Base-by-base conservation (phyloP, 1,139 yeast species). In the Saccharomyces hybrid region DNA sequence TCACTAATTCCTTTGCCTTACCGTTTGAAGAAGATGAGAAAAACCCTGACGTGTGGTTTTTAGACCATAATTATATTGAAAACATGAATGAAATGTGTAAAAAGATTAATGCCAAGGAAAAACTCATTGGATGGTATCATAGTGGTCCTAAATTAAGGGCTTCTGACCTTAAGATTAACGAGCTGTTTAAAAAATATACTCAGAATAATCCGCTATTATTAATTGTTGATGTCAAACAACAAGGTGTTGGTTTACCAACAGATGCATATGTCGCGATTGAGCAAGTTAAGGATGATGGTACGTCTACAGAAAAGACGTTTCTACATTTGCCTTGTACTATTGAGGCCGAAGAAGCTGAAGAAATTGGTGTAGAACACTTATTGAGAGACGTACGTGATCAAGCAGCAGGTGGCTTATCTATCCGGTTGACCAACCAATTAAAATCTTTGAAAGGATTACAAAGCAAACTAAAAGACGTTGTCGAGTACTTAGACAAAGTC, bases 281-380 rank as follows among this genome's bases (percentile, higher is more conserved):
- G 66, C 99, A 93, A 73, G 88, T 93, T 59, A 91, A 90, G 69
- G 95, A 90, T 65, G 98, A 91, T 71, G 99, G 99, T n/a, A 82
- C 96, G 1, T 83, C 93, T 3, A 88, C 96, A 3, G 96, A 90
- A 67, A 85, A 85, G 72, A 91, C 98, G 1, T 93, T 93, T 74
- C 83, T 89, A 46, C 99, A 95, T 71, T 85, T 91, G 44, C 96
- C 98, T 13, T 88, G 96, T 13, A 78, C 83, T 32, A 90, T 95
- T 60, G 95, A 89, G 68, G 99, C 99, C 3, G 99, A 95, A 70
- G 99, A 95, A 70, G 99, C 99, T 2, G 99, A 95, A 73, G 99
- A 95, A 72, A 95, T 95, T 63, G 99, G 99, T 59, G 99, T 95
- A 8, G 99, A 95, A 70, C 99, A 95, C 68, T 74, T 95, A 58